Conservation (phyloP, 2,329 filamentous ascomycete genomes). For the Pseudofabraea citricarpa region DNA sequence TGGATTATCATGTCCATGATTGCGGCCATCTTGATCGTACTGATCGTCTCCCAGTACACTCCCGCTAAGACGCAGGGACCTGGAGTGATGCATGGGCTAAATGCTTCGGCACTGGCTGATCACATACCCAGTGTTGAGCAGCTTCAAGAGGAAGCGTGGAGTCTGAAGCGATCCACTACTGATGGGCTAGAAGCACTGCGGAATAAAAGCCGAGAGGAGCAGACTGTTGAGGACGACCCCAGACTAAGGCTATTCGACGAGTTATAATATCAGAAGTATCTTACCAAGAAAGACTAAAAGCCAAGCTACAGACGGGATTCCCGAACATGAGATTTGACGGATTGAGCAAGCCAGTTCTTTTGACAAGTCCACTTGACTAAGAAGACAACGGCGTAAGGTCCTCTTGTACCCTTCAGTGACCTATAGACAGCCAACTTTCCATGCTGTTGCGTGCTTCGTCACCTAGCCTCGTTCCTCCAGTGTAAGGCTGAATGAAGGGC, state of each 20-base stretch:
- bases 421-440: too few relatives aligned
- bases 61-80: slow-evolving; percentile 9
- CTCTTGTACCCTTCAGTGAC: too few relatives aligned
- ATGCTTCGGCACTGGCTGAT: slow-evolving; percentile 11
- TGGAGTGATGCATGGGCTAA: slow-evolving; percentile 9
- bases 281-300: too few relatives aligned
- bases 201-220: slow-evolving; percentile 7
- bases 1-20: slow-evolving; percentile 54
- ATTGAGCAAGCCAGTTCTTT: too few relatives aligned
- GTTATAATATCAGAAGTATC: too few relatives aligned
- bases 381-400: too few relatives aligned
- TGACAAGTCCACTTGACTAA: too few relatives aligned
- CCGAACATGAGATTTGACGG: too few relatives aligned
- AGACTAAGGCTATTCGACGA: slow-evolving; percentile 27
- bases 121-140: slow-evolving; percentile 15
- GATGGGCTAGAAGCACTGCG: slow-evolving; percentile 9
- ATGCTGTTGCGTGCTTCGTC: too few relatives aligned
- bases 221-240: slow-evolving; percentile 19
- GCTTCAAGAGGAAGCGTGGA: slow-evolving; percentile 13
- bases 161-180: slow-evolving; percentile 6
- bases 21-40: slow-evolving; percentile 37
- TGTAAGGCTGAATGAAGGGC: too few relatives aligned
- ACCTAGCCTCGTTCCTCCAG: too few relatives aligned
- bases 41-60: slow-evolving; percentile 32
- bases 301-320: too few relatives aligned